These are phyloP conservation scores for Nasturtium officinale DNA, from an alignment of 345 rosid genomes.

Conservation along the genomic window DNA sequence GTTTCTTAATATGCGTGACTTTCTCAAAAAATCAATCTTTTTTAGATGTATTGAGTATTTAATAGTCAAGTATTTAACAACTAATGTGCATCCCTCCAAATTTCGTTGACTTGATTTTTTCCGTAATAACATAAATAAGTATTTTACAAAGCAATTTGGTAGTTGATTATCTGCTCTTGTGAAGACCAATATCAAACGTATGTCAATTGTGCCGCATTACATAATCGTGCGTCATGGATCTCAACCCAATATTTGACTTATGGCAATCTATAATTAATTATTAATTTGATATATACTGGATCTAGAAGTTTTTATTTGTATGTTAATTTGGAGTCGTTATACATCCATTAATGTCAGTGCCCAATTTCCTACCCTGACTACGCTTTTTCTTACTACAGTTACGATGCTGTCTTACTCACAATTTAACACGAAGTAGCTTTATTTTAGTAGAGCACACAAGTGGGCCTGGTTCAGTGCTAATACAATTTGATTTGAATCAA, in stretches of 20 bases:
- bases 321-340: conserved; percentile 38
- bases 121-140: neutral
- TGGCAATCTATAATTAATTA: neutral
- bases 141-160: neutral
- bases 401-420: conserved; percentile 3
- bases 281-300: conserved; percentile 13
- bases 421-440: conserved; percentile 3
- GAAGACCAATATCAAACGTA: conserved; percentile 20
- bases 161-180: conserved; percentile 1
- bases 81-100: conserved; percentile 17
- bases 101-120: neutral
- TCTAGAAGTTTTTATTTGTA: conserved; percentile 20
- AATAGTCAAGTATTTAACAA: neutral
- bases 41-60: no score
- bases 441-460: neutral
- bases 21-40: no score
- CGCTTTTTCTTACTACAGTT: conserved; percentile 19
- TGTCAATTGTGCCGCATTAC: conserved; percentile 28
- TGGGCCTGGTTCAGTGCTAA: conserved; percentile 6
- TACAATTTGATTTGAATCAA: neutral
- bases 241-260: conserved; percentile 34
- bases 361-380: conserved; percentile 36
- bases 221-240: conserved; percentile 38
- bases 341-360: conserved; percentile 42
- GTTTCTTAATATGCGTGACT: no score